Percentiles rank a stretch among this genome's conserved stretches.
phyloP scores from a whole-genome alignment of 1,284 basidiomycete species.

The Rhodofomes roseus region DNA sequence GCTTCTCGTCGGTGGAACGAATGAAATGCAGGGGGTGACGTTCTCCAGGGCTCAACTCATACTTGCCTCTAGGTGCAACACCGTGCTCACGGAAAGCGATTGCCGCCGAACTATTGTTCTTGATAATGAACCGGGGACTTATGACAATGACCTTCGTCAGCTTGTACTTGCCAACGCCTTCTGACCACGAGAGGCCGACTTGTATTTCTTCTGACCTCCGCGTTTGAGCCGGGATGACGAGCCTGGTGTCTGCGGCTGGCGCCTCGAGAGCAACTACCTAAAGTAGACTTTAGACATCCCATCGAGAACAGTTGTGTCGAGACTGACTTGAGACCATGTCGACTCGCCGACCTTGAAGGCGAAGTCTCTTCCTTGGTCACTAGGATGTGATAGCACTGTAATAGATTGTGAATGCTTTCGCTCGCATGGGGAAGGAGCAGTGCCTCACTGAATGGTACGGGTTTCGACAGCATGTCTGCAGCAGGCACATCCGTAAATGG shows the following conservation, averaged over 20 bases:
- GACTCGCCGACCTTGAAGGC: slow-evolving; percentile 86
- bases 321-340: slow-evolving; percentile 79
- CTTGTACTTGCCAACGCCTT: slow-evolving; percentile 96
- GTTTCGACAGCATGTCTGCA: slow-evolving; percentile 53
- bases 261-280: slow-evolving; percentile 88
- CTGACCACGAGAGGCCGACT: slow-evolving; percentile 88
- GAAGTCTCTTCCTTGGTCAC: slow-evolving; percentile 82
- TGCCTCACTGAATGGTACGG: slow-evolving; percentile 71
- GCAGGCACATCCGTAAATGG: not conserved
- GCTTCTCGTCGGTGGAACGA: slow-evolving; percentile 61
- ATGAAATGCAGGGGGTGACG: slow-evolving; percentile 71
- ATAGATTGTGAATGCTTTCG: slow-evolving; percentile 25
- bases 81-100: slow-evolving; percentile 88
- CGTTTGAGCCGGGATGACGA: slow-evolving; percentile 69
- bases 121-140: slow-evolving; percentile 87
- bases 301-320: slow-evolving; percentile 4
- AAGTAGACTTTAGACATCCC: not conserved
- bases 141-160: slow-evolving; percentile 93
- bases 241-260: slow-evolving; percentile 84
- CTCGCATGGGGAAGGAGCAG: slow-evolving; percentile 1
- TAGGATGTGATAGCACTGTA: slow-evolving; percentile 85
- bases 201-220: slow-evolving; percentile 80
- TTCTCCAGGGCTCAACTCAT: slow-evolving; percentile 66
- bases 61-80: slow-evolving; percentile 64
- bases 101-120: slow-evolving; percentile 72